Base-by-base conservation (phyloP, 1,284 basidiomycete genomes). In the Cryptococcus sp. region DNA sequence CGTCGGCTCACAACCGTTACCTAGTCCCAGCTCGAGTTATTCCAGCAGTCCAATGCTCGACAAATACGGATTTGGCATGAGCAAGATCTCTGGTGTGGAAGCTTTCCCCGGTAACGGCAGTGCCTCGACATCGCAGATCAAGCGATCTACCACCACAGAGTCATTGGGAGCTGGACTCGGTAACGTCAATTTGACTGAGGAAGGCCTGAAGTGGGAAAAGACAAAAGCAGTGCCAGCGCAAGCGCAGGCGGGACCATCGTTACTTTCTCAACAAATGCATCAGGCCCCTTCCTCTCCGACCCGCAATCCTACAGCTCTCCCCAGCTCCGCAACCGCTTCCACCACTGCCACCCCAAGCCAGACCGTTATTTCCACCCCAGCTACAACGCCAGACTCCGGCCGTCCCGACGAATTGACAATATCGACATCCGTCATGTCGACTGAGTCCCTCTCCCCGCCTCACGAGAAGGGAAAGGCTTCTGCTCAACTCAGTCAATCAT, bases 21-120 rank as follows among this genome's bases (percentile, higher is more conserved):
- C 95, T 0, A 81, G 79, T 83, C 90, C 68, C 81, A 90, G 46
- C 84, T 87, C 63, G 83, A 88, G 65, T 85, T 89, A 74, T 83
- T 87, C 87, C 25, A 86, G 84, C 8, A 85, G 83, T 55, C 87
- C 88, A 16, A 91, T 89, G 84, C 82, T 96, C 52, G 94, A 97
- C 82, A 91, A 89, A 70, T 90, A 88, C 81, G 87, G 88, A 0
- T 95, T 99, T 70, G 89, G 87, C 13, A 98, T 99, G 94, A 89
- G 85, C 79, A 82, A 82, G 69, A 83, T 83, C 52, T 75, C 74
- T 1, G 74, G 74, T 11, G 69, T 64, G 0, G 68, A 61, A 25
- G 62, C 57, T 4, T 61, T 61, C 48, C 61, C 48, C 54, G 67
- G 52, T 22, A 52, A 58, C 38, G 55, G 53, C 48, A 58, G 57